phyloP scores from a whole-genome alignment of 2,329 filamentous ascomycete genomes.

The Hirsutella rhossiliensis region DNA sequence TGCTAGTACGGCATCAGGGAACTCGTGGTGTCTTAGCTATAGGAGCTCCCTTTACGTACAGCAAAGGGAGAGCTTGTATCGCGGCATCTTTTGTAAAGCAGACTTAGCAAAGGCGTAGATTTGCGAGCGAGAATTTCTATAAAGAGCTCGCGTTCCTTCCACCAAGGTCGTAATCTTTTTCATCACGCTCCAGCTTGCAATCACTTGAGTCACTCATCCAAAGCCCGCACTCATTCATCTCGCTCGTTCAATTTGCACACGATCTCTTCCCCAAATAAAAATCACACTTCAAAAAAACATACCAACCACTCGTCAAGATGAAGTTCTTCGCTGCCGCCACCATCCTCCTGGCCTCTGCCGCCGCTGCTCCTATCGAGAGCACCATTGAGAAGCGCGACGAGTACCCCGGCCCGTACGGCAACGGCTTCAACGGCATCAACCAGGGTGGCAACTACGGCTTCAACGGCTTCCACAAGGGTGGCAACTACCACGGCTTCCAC shows the following conservation, averaged over 20 bases:
- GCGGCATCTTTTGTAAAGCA: too few relatives aligned
- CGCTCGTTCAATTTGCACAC: neutral
- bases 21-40: too few relatives aligned
- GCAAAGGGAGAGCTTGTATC: too few relatives aligned
- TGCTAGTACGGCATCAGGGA: too few relatives aligned
- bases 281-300: neutral
- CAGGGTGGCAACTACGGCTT: neutral
- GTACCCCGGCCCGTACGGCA: too few relatives aligned
- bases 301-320: neutral
- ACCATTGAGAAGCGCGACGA: neutral
- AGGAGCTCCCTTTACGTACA: too few relatives aligned
- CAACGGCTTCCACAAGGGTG: too few relatives aligned
- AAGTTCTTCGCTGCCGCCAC: neutral
- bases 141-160: too few relatives aligned
- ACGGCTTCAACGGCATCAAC: neutral
- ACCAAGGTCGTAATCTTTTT: too few relatives aligned
- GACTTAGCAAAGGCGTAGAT: too few relatives aligned
- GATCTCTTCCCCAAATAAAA: neutral
- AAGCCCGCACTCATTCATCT: neutral
- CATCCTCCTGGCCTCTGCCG: neutral
- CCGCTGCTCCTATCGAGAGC: neutral
- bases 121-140: too few relatives aligned
- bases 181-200: neutral
- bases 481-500: neutral
- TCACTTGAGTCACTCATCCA: neutral